Conservation (phyloP, 2,329 filamentous ascomycete genomes). For the Elsinoe ampelina region DNA sequence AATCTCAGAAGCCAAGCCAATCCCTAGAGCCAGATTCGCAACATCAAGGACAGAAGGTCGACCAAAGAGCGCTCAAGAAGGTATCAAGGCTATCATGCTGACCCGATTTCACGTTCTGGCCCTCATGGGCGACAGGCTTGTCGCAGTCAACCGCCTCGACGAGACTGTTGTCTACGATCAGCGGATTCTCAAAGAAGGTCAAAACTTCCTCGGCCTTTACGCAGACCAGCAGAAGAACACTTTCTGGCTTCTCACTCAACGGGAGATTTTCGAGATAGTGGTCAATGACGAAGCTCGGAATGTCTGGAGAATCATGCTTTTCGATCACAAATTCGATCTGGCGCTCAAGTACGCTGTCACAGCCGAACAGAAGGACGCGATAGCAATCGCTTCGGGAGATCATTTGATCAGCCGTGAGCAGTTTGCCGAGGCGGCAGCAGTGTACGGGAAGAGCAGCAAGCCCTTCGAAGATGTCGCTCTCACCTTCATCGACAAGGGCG, state of each 20-base stretch:
- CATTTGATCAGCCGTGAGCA: conserved; percentile 72
- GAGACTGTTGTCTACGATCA: conserved; percentile 83
- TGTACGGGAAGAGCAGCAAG: conserved; percentile 94
- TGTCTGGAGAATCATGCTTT: conserved; percentile 89
- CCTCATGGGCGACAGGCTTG: conserved; percentile 70
- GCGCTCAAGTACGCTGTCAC: conserved; percentile 79
- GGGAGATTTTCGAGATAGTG: conserved; percentile 89
- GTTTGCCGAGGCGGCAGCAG: conserved; percentile 73
- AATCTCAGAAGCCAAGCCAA: conserved; percentile 64
- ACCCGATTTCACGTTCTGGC: conserved; percentile 90
- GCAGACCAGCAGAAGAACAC: conserved; percentile 92
- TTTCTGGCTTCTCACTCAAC: conserved; percentile 87
- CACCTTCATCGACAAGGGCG: conserved; percentile 77
- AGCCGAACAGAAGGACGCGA: conserved; percentile 72
- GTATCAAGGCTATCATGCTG: conserved; percentile 69
- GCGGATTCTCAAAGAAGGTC: conserved; percentile 67
- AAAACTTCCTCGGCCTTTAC: conserved; percentile 72
- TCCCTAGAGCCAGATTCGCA: not conserved
- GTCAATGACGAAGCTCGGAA: conserved; percentile 84
- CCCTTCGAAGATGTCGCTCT: conserved; percentile 93
- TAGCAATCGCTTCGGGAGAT: conserved; percentile 87
- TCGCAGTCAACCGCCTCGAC: conserved; percentile 79
- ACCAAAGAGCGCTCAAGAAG: conserved; percentile 57
- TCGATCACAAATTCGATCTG: conserved; percentile 76
- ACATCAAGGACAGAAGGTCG: conserved; percentile 45